Base-by-base conservation (phyloP, 2,329 filamentous ascomycete genomes). In the Penicillium sp. region DNA sequence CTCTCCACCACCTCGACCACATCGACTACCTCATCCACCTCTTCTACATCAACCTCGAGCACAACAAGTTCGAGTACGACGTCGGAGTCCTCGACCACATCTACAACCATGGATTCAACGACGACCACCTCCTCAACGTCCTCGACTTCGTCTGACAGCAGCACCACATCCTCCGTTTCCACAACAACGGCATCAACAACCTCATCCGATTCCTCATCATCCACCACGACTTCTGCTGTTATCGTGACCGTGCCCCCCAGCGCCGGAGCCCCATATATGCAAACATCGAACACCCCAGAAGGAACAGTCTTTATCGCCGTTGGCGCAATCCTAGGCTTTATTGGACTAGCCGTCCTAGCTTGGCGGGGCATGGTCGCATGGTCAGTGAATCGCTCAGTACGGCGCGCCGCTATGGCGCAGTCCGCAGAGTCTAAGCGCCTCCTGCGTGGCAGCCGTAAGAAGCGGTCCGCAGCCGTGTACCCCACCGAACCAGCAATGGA, bases 301-400 rank as follows among this genome's bases (percentile, higher is more conserved):
- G 95, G 95, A 54, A 97, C 93, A 4, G 89, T 99, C 57, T 99
- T 99, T 78, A 99, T 99, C 68, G 89, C 87, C 22, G 95, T 98
- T 1, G 95, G 95, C 46, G 90, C 92, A 26, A 88, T 91, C 27
- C 84, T 99, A 7, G 95, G 91, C 16, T 88, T 92, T 63, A 85
- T 97, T 62, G 91, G 87, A 11, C 79, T 91, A 9, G 87, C 87
- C n/a, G 85, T 98, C 45, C 82, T 99, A 13, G 82, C 89, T 56
- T 99, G 95, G 95, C 90, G 93, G 59, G 88, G 83, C 50, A 84
- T 97, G 55, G 87, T 97, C 57, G 92, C 90, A 58, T 96, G 91
- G 84, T 89, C 93, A 43, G 85, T 99, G 57, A 93, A 97, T 75
- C 90, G 93, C 57, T 95, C 90, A 35, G 93, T 98, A 57, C 90